Base-by-base conservation (phyloP, 257 asterid genomes). In the Primulina eburnea region DNA sequence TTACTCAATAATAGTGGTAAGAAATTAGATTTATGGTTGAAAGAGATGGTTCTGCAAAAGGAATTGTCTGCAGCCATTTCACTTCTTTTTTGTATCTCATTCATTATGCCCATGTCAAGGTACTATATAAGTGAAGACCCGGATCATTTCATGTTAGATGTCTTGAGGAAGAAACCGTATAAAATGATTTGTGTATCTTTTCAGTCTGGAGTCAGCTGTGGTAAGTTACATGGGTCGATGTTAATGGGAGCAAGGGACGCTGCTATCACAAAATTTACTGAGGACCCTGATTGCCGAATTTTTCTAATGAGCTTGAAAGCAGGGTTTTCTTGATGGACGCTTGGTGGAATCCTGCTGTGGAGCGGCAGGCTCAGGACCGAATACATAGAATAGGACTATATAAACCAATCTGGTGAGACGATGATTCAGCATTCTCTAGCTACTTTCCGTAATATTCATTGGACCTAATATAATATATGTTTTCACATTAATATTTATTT, bases 291-390 rank as follows among this genome's bases (percentile, higher is more conserved):
- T 67, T 93, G 97, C 90, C 87, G 94, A 85, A 85, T 93, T 47
- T 93, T 93, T 60, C 86, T 93, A 17, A 85, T 93, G 95, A 89
- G 98, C 84, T 82, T 93, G 78, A 93, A 93, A 81, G 98, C 98
- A 7, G 98, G 97, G 97, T 93, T 62, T 93, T 93, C 83, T 79
- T 90, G 88, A 93, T 93, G 98, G 97, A 93, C 81, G 97, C 97
- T 32, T 93, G 97, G 97, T 92, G 98, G 98, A 92, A 92, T 83
- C 98, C 98, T 61, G 97, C 98, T 29, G 97, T 87, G 68, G 98
- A 93, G 77, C 82, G 87, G 71, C 98, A 93, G 81, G 98, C 97
- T 29, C 98, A 93, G 79, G 98, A 93, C 75, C 85, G 98, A 80
- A 93, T 93, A 58, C 97, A 93, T 68, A 85, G 98, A 50, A 93